These are phyloP conservation scores for Jaltomata sinuosa DNA, from an alignment of 257 asterid species.

Conservation along the genomic window DNA sequence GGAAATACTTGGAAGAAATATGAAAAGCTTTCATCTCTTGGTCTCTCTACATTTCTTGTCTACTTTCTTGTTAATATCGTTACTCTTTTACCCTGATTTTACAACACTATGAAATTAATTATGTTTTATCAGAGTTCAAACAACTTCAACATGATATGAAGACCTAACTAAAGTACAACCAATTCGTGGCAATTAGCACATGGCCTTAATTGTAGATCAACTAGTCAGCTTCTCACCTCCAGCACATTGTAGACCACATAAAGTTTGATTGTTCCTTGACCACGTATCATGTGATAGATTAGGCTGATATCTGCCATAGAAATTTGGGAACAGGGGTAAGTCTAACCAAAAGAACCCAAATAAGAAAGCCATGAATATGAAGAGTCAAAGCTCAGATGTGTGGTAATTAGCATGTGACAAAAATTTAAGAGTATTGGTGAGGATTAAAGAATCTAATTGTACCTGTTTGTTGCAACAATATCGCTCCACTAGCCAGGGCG, in stretches of 20 bases:
- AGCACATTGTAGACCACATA: constrained; percentile 94
- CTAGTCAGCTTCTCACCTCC: constrained; percentile 54
- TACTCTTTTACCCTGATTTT: no score
- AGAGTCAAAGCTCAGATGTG: neutral
- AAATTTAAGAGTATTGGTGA: neutral
- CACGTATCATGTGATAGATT: constrained; percentile 99
- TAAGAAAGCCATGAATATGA: neutral
- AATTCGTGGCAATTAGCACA: neutral
- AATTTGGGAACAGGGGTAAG: constrained; percentile 3
- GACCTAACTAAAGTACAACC: neutral
- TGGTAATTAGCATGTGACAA: neutral
- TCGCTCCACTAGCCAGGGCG: constrained; percentile 62
- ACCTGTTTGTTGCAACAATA: constrained; percentile 93
- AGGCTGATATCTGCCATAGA: constrained; percentile 75
- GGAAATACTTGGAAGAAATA: no score
- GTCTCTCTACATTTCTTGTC: no score
- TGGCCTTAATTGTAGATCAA: neutral
- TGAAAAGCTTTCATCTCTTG: no score
- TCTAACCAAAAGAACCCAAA: neutral
- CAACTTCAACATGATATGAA: neutral
- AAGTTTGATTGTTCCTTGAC: constrained; percentile 92
- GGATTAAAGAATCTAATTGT: constrained; percentile 1
- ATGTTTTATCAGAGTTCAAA: neutral
- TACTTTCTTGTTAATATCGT: no score
- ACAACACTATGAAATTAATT: no score